These are phyloP conservation scores for Puccinia hordei DNA, from an alignment of 1,284 basidiomycete species.

Conservation along the genomic window DNA sequence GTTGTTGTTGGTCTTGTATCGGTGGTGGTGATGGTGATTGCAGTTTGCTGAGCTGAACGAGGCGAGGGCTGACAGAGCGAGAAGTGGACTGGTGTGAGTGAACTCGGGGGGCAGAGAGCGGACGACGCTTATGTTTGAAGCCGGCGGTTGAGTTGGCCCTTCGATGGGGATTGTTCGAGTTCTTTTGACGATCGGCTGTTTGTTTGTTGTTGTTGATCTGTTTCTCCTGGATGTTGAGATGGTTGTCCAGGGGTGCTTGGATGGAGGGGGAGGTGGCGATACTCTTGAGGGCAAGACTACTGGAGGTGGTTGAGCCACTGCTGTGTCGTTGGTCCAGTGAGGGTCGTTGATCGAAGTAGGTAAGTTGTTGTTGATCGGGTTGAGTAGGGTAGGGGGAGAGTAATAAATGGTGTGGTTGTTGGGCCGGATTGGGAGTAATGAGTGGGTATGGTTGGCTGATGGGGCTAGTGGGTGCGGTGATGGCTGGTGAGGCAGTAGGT, in stretches of 20 bases:
- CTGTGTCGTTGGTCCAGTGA: not conserved
- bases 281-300: conserved; percentile 11
- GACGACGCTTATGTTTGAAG: conserved; percentile 26
- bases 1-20: not conserved
- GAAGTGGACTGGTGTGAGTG: not conserved
- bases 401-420: not conserved
- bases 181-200: not conserved
- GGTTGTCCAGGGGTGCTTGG: not conserved
- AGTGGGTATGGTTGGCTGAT: not conserved
- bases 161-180: not conserved
- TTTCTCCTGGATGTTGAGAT: not conserved
- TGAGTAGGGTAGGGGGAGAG: conserved; percentile 7
- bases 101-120: not conserved
- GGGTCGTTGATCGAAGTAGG: not conserved
- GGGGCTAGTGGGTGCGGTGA: conserved; percentile 37
- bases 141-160: not conserved
- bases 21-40: not conserved
- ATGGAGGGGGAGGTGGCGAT: conserved; percentile 24
- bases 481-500: conserved; percentile 31
- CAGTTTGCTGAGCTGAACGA: not conserved
- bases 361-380: not conserved
- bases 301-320: conserved; percentile 19
- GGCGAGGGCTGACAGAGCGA: conserved; percentile 5
- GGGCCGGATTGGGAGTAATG: not conserved
- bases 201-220: not conserved